Evolutionary conservation across 2,329 filamentous ascomycete genomes (phyloP).

Genomic region (Penicillium aurantiogriseum): DNA sequence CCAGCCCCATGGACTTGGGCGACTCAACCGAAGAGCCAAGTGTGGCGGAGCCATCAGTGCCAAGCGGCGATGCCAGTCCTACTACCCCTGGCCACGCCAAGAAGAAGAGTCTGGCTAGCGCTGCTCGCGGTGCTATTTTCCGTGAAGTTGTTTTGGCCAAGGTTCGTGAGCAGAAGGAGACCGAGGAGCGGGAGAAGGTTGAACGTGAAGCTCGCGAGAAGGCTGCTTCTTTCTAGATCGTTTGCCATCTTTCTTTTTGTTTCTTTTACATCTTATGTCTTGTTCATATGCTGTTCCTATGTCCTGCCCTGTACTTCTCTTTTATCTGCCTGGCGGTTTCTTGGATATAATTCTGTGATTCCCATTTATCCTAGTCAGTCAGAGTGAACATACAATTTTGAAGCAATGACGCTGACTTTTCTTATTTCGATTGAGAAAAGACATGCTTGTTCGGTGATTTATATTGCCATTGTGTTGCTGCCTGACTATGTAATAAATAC

Average conservation of each 20-base stretch:
- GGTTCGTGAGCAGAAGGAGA: slow-evolving; percentile 85
- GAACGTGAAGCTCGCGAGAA: slow-evolving; percentile 57
- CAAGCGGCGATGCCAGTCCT: slow-evolving; percentile 23
- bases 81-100: slow-evolving; percentile 36
- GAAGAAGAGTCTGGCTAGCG: slow-evolving; percentile 54
- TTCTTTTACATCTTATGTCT: slow-evolving; percentile 3
- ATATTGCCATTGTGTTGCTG: neutral
- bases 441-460: too few species aligned
- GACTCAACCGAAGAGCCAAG: slow-evolving; percentile 48
- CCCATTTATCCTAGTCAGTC: slow-evolving; percentile 24
- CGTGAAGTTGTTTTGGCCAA: slow-evolving; percentile 91
- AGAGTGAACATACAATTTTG: slow-evolving; percentile 3
- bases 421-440: neutral
- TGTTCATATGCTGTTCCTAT: slow-evolving; percentile 8
- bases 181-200: slow-evolving; percentile 71
- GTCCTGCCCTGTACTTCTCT: slow-evolving; percentile 15
- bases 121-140: slow-evolving; percentile 75
- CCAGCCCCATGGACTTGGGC: slow-evolving; percentile 58
- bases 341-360: slow-evolving; percentile 36
- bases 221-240: slow-evolving; percentile 24
- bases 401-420: neutral
- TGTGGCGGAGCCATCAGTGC: slow-evolving; percentile 11
- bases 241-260: neutral
- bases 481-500: neutral
- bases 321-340: slow-evolving; percentile 17